These are phyloP conservation scores for Lentinula sp. DNA, from an alignment of 768 basidiomycete species.

Conservation along the genomic window DNA sequence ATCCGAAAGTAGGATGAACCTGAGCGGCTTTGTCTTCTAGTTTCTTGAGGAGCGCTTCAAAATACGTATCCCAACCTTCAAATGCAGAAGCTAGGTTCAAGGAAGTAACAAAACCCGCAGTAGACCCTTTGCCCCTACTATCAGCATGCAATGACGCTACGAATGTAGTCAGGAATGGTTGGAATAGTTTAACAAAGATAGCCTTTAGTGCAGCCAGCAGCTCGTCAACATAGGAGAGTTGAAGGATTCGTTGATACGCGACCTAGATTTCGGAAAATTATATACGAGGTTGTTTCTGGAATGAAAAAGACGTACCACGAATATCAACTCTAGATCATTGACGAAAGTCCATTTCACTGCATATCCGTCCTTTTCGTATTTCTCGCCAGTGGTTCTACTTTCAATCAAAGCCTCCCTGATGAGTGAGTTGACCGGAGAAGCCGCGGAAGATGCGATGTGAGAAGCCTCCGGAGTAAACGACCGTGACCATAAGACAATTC, in stretches of 20 bases:
- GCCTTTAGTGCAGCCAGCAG: slow-evolving; percentile 75
- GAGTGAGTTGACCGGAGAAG: slow-evolving; percentile 84
- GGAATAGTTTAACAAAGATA: slow-evolving; percentile 82
- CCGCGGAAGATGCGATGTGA: slow-evolving; percentile 58
- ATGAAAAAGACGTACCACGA: slow-evolving; percentile 62
- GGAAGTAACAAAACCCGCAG: slow-evolving; percentile 28
- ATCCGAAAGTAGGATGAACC: slow-evolving; percentile 28
- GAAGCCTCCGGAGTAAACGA: slow-evolving; percentile 89
- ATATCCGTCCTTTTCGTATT: slow-evolving; percentile 92
- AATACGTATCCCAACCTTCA: slow-evolving; percentile 75
- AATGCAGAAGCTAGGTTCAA: slow-evolving; percentile 73
- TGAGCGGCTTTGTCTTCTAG: slow-evolving; percentile 73
- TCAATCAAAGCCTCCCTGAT: slow-evolving; percentile 91
- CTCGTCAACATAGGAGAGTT: slow-evolving; percentile 89
- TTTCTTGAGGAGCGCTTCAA: slow-evolving; percentile 68
- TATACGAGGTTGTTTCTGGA: neutral
- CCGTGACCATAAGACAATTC: slow-evolving; percentile 89
- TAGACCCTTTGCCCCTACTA: slow-evolving; percentile 36
- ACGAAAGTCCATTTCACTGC: slow-evolving; percentile 92
- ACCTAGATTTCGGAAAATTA: slow-evolving; percentile 44
- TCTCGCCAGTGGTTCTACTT: slow-evolving; percentile 73
- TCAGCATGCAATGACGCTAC: slow-evolving; percentile 75
- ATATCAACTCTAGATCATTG: slow-evolving; percentile 94
- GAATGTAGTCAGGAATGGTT: slow-evolving; percentile 78
- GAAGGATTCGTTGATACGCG: slow-evolving; percentile 93